Evolutionary conservation across 139 green algal species (phyloP).

Genomic region (Tetratostichococcus sp.): DNA sequence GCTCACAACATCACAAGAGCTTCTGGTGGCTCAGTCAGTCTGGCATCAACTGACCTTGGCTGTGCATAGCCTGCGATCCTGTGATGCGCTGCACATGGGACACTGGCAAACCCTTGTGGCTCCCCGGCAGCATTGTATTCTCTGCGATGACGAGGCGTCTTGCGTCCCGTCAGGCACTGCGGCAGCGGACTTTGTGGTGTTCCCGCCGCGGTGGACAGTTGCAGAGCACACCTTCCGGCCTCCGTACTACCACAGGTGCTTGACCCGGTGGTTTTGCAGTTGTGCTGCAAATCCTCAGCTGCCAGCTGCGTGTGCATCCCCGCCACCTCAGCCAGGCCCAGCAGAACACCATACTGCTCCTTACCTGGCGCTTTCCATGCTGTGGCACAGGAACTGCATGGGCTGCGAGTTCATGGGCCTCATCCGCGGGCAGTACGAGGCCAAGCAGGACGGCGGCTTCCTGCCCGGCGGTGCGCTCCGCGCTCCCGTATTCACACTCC

Average conservation of each 20-base stretch:
- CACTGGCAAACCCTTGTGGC: no score
- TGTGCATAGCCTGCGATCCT: no score
- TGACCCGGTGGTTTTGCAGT: neutral
- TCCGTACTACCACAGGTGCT: conserved; percentile 82
- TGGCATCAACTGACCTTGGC: neutral
- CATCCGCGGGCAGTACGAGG: conserved; percentile 81
- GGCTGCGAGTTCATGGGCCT: conserved; percentile 93
- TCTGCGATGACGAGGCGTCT: no score
- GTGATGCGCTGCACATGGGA: no score
- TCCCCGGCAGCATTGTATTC: no score
- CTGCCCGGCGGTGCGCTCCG: conserved; percentile 49
- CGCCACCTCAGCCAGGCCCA: no score
- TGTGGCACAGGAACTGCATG: no score
- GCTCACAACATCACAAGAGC: no score
- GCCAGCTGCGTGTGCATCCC: neutral
- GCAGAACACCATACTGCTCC: no score
- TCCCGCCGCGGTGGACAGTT: conserved; percentile 88
- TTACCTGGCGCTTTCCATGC: no score
- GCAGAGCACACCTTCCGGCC: conserved; percentile 90
- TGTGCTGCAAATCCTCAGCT: neutral
- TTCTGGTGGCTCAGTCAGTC: no score
- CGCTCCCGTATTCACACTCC: no score
- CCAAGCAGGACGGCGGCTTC: conserved; percentile 80
- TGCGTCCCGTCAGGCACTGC: conserved; percentile 50
- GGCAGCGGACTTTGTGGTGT: conserved; percentile 92